Evolutionary conservation across 2,329 filamentous ascomycete genomes (phyloP), one percentile per base, ranked within the genome.

Genomic region (Fusarium pseudoanthophilum): DNA sequence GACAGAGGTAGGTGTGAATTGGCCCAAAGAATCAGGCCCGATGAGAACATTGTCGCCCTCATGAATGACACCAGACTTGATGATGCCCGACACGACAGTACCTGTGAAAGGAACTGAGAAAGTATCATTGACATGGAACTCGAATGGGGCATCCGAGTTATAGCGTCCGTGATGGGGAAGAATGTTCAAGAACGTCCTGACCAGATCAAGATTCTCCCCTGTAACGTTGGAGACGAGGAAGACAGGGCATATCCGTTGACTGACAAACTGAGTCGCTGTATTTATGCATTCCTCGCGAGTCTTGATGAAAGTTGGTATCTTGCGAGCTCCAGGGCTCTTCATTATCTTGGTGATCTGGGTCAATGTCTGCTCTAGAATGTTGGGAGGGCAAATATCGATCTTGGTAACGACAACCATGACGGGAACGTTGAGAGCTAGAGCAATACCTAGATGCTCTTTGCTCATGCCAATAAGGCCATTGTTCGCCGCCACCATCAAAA

Each of bases 161-260:
- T 98, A 98, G 69, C 95, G 93, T 56, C 95, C 95, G 76, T 98
- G 94, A 76, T 97, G 95, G 2, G 96, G 96, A 7, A 99, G 87
- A 69, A 98, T 97, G 78, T 98, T 98, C 61, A 99, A 85, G 82
- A 99, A 99, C 0, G 92, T 93, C 61, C 95, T 92, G 10, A 99
- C 95, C 9, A 98, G 88, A 72, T 98, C 93, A 51, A 99, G 88
- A 69, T 93, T 94, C 82, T 97, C 90, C 51, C 96, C 96, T 1
- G 96, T 98, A 37, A 99, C 96, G 79, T 99, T 99, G 75, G 95
- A 98, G 16, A 99, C 95, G 79, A 98, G 95, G 84, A 99, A 99
- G 73, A 99, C 92, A 18, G 96, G 96, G 79, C 95, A 98, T 79
- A 99, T 98, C 45, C 96, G 90, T 82, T 97, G 93, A 77, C 93